A percentile compares a stretch with the other conserved stretches of the same genome.
Conservation (phyloP, 768 basidiomycete species). For the Mycena belliarum region DNA sequence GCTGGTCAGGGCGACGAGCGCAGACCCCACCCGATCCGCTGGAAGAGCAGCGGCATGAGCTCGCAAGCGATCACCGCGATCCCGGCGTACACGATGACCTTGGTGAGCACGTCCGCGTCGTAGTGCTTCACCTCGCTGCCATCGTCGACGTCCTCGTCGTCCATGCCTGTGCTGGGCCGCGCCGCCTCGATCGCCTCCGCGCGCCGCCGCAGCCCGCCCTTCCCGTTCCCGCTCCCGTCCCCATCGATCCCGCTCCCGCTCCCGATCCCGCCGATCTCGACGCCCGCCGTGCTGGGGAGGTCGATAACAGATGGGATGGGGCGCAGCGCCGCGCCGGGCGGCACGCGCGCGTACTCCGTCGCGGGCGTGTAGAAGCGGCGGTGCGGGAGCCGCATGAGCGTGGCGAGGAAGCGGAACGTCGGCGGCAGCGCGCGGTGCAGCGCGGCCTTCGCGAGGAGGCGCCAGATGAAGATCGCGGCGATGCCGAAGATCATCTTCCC, state of each 20-base stretch:
- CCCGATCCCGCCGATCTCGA: conserved; percentile 48
- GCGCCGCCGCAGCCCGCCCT: conserved; percentile 13
- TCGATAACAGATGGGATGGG: conserved; percentile 88
- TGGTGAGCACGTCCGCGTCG: conserved; percentile 52
- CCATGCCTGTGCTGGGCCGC: conserved; percentile 35
- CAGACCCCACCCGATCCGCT: conserved; percentile 69
- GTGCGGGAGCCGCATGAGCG: conserved; percentile 70
- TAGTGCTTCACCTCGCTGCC: conserved; percentile 54
- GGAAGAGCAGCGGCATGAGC: conserved; percentile 66
- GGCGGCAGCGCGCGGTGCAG: conserved; percentile 80
- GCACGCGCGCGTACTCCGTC: conserved; percentile 79
- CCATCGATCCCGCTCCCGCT: conserved; percentile 31
- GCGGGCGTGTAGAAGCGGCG: conserved; percentile 90
- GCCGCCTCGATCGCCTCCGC: conserved; percentile 29
- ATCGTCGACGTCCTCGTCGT: conserved; percentile 43
- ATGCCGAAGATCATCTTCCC: conserved; percentile 60
- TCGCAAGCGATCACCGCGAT: conserved; percentile 73
- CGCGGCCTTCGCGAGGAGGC: conserved; percentile 78
- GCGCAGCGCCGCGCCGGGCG: conserved; percentile 53
- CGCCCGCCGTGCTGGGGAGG: conserved; percentile 52
- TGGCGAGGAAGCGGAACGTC: conserved; percentile 74
- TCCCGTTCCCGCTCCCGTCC: conserved; percentile 15
- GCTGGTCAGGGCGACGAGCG: conserved; percentile 32
- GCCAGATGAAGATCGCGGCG: conserved; percentile 81
- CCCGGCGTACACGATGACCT: conserved; percentile 87